These are phyloP conservation scores for Scedosporium minutisporum DNA, from an alignment of 2,329 filamentous ascomycete genomes.

Conservation along the genomic window DNA sequence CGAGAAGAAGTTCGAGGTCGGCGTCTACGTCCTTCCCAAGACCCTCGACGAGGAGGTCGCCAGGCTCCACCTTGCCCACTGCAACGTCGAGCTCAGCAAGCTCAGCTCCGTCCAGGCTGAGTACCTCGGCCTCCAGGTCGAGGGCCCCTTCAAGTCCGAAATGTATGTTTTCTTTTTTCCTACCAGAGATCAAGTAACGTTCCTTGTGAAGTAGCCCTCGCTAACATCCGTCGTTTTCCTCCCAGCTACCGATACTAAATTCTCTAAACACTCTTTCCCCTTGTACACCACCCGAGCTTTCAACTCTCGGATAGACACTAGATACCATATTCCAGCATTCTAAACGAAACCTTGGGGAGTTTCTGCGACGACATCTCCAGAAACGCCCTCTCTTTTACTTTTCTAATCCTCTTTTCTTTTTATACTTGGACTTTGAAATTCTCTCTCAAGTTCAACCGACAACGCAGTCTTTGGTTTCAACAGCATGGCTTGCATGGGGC, in stretches of 20 bases:
- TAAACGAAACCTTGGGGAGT: constrained; percentile 8
- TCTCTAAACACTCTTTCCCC: background rate
- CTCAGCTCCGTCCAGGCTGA: constrained; percentile 82
- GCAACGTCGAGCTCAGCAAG: constrained; percentile 87
- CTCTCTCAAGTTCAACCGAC: background rate
- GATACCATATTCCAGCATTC: constrained; percentile 11
- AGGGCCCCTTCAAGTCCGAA: constrained; percentile 95
- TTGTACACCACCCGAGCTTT: constrained; percentile 1
- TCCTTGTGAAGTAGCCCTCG: no score
- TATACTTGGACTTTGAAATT: constrained; percentile 12
- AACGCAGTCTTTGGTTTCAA: constrained; percentile 4
- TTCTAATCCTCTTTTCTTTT: constrained; percentile 11
- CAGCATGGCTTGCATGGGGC: constrained; percentile 6
- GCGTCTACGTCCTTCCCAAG: constrained; percentile 97
- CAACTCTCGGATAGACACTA: constrained; percentile 10
- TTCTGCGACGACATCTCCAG: constrained; percentile 12
- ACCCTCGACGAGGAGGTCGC: constrained; percentile 98
- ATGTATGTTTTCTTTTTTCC: constrained; percentile 47
- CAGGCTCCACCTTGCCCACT: constrained; percentile 82
- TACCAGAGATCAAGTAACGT: background rate
- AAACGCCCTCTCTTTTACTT: constrained; percentile 1
- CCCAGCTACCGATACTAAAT: constrained; percentile 35
- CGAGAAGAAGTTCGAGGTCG: constrained; percentile 77
- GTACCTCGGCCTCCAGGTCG: constrained; percentile 76
- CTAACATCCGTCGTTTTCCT: constrained; percentile 10